Base-by-base conservation (phyloP, 495 filamentous ascomycete genomes). In the Penicillium tannophilum region DNA sequence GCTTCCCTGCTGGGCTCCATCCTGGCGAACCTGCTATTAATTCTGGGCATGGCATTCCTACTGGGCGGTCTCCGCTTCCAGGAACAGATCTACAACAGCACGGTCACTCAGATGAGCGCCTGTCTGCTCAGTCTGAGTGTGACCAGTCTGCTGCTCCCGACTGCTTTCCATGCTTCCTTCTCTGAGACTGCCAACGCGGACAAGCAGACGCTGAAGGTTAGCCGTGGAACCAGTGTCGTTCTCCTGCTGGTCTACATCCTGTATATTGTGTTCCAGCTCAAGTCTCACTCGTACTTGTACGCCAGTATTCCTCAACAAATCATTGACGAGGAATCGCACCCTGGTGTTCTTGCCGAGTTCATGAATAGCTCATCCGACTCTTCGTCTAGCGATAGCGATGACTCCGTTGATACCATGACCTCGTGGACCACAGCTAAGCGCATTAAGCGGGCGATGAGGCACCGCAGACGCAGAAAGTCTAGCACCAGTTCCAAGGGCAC, bases 61-160 rank as follows among this genome's bases (percentile, higher is more conserved):
- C 76, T 93, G 36, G 92, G 92, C 64, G 92, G 92, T 55, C 78
- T 96, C 47, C 88, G 91, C 55, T 97, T 87, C 73, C 88, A 86
- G 59, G 92, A 97, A 79, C 92, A 92, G 85, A 86, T 96, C 59
- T 97, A 97, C 76, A 97, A 97, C 73, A 94, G 86, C 74, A 95
- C 90, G 24, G 90, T 95, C 49, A 96, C 92, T 3, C 91, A 96
- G 73, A 97, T 94, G 90, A 96, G 92, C 66, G 91, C 92, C 28
- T 95, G 90, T 75, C 79, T 97, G 47, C 85, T 97, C 59, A 92
- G 90, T 77, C 76, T 97, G 72, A 91, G 89, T 67, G 92, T 96
- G 19, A 91, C 88, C 69, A 95, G 91, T 75, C 78, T 97, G 4
- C 75, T 95, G 2, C 72, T 95, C 7, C 90, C 90, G 79, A 96